Percentiles rank a stretch among this genome's conserved stretches.
phyloP scores from a whole-genome alignment of 305 asterid genomes.

The Solanum hybrid region DNA sequence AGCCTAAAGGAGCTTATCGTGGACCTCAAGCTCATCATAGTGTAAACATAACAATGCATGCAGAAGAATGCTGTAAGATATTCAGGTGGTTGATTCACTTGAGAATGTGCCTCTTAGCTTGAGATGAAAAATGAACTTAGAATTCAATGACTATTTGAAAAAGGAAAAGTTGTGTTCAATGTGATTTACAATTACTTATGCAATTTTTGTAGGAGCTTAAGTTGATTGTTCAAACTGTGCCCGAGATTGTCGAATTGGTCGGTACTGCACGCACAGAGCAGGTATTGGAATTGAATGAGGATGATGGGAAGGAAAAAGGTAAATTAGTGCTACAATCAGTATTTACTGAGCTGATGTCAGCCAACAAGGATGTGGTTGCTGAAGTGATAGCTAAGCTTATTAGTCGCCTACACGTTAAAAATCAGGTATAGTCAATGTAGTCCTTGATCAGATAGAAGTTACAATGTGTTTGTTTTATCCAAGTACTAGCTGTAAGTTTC shows the following conservation, averaged over 20 bases:
- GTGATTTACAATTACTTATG: neutral
- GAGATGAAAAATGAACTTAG: neutral
- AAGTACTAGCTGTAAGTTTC: neutral
- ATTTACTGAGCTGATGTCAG: constrained; percentile 70
- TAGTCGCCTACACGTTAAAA: constrained; percentile 42
- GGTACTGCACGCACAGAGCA: constrained; percentile 39
- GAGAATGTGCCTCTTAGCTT: neutral
- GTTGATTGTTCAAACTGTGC: constrained; percentile 55
- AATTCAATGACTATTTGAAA: neutral
- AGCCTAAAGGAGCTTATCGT: neutral
- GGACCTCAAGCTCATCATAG: neutral
- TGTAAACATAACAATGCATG: neutral
- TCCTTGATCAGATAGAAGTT: neutral
- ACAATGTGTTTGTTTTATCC: neutral
- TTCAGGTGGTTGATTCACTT: neutral
- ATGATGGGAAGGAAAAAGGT: constrained; percentile 40
- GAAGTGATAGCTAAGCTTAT: constrained; percentile 46
- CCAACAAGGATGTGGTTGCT: constrained; percentile 38
- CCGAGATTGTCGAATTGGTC: constrained; percentile 76
- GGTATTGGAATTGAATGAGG: constrained; percentile 28
- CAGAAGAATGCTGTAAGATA: neutral
- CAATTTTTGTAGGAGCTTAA: constrained; percentile 57
- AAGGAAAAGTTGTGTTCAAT: neutral
- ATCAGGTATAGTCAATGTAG: constrained; percentile 35
- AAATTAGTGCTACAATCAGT: constrained; percentile 49